Evolutionary conservation across 345 rosid genomes (phyloP).

Genomic region (Anacardium occidentale): DNA sequence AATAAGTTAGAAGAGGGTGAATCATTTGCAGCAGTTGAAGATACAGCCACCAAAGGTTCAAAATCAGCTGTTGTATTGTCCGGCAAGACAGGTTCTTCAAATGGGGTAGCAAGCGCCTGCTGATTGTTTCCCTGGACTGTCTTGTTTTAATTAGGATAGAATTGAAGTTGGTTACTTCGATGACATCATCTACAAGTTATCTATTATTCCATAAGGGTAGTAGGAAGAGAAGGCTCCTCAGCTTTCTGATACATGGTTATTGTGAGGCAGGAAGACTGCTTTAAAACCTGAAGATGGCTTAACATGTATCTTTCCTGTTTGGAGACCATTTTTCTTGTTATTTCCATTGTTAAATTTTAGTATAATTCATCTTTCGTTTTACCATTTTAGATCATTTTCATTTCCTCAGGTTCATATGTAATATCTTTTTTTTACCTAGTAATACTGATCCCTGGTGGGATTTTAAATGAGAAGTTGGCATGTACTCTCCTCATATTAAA

Average conservation of each 20-base stretch:
- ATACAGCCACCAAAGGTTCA: neutral
- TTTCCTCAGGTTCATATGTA: neutral
- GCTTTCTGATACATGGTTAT: conserved; percentile 18
- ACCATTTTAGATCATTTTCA: neutral
- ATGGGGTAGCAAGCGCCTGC: conserved; percentile 45
- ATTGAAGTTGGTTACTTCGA: conserved; percentile 11
- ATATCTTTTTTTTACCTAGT: no score
- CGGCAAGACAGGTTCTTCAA: conserved; percentile 20
- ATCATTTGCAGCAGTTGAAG: conserved; percentile 21
- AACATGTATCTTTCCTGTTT: neutral
- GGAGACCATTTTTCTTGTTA: neutral
- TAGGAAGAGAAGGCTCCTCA: conserved; percentile 6
- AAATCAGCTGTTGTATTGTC: conserved; percentile 14
- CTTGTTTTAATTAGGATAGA: conserved; percentile 14
- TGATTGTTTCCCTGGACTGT: conserved; percentile 17
- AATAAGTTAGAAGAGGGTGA: conserved; percentile 25
- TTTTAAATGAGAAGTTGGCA: no score
- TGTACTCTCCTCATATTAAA: no score
- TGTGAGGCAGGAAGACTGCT: conserved; percentile 8
- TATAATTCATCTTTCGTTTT: neutral
- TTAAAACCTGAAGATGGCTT: neutral
- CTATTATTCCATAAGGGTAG: conserved; percentile 1
- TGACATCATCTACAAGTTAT: conserved; percentile 13
- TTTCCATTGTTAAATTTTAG: neutral
- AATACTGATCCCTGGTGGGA: no score